Conservation (phyloP, 129 eudicot species). For the Calendula officinalis region DNA sequence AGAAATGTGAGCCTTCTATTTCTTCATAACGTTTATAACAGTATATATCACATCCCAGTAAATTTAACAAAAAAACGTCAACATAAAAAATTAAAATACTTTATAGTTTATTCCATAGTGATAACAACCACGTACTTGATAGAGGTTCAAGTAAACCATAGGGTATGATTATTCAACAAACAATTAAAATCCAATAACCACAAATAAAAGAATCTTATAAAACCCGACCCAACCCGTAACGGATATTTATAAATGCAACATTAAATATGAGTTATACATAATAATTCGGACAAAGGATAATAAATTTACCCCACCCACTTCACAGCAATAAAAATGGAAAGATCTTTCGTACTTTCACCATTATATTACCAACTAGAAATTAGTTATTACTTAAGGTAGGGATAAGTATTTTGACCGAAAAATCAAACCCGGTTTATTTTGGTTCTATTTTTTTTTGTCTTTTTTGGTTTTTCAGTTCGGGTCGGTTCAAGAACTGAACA, state of each 20-base stretch:
- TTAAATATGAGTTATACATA: neutral
- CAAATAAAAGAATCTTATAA: neutral
- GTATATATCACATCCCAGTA: too few relatives aligned
- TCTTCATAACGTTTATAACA: neutral
- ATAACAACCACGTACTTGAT: neutral
- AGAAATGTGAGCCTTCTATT: too few relatives aligned
- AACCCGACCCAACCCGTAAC: constrained; percentile 1
- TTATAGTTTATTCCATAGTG: neutral
- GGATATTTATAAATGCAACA: neutral
- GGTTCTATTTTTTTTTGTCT: too few relatives aligned
- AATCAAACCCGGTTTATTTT: too few relatives aligned
- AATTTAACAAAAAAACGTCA: neutral
- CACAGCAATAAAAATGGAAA: constrained; percentile 10
- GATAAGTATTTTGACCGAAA: too few relatives aligned
- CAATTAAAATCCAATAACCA: neutral
- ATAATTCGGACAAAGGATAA: constrained; percentile 3
- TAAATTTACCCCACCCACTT: neutral
- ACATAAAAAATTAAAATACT: neutral
- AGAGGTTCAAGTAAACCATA: constrained; percentile 1
- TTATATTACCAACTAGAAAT: constrained; percentile 2
- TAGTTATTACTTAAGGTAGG: too few relatives aligned
- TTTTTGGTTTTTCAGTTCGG: too few relatives aligned
- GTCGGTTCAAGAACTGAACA: too few relatives aligned
- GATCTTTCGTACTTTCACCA: neutral
- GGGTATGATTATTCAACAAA: constrained; percentile 2